Percentiles rank a stretch among this genome's conserved stretches.
These are phyloP conservation scores for Pseudogymnoascus sp. DNA, from an alignment of 2,329 filamentous ascomycete genomes.

Conservation along the genomic window DNA sequence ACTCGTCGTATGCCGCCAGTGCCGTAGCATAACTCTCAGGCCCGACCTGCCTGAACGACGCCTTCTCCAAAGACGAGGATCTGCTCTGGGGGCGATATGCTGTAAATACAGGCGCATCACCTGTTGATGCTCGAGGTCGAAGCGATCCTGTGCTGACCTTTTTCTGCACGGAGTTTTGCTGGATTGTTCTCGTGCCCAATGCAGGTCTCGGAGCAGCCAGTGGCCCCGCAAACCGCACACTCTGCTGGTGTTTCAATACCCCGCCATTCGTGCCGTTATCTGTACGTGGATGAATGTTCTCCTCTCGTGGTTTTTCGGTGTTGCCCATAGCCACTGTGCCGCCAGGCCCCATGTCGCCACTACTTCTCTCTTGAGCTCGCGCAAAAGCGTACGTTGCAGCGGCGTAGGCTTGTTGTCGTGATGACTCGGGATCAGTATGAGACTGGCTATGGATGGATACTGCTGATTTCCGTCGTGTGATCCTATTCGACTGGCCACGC, in stretches of 20 bases:
- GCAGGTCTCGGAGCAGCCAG: slow-evolving; percentile 20
- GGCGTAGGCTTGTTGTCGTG: slow-evolving; percentile 51
- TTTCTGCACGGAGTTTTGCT: slow-evolving; percentile 11
- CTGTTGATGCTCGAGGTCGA: slow-evolving; percentile 22
- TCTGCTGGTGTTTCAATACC: slow-evolving; percentile 38
- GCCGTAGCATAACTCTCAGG: slow-evolving; percentile 31
- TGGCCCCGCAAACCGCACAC: slow-evolving; percentile 41
- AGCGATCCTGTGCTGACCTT: slow-evolving; percentile 18
- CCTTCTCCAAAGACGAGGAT: slow-evolving; percentile 25
- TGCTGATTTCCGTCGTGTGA: slow-evolving; percentile 40
- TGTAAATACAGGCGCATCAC: slow-evolving; percentile 21
- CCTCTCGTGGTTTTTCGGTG: slow-evolving; percentile 9
- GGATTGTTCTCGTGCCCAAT: slow-evolving; percentile 17
- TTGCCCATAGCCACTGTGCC: slow-evolving; percentile 14
- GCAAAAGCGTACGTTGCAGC: slow-evolving; percentile 54
- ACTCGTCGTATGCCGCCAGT: slow-evolving; percentile 32
- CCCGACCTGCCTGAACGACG: slow-evolving; percentile 17
- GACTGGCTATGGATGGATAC: slow-evolving; percentile 39
- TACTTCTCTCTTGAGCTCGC: slow-evolving; percentile 38
- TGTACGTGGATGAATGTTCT: slow-evolving; percentile 14
- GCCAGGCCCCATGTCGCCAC: slow-evolving; percentile 29
- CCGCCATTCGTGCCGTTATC: not conserved
- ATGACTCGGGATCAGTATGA: slow-evolving; percentile 39
- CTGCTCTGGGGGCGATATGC: slow-evolving; percentile 25
- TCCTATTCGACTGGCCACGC: slow-evolving; percentile 30